Conservation (phyloP, 2,329 filamentous ascomycete genomes). For the Beauveria scarabaeidicola region DNA sequence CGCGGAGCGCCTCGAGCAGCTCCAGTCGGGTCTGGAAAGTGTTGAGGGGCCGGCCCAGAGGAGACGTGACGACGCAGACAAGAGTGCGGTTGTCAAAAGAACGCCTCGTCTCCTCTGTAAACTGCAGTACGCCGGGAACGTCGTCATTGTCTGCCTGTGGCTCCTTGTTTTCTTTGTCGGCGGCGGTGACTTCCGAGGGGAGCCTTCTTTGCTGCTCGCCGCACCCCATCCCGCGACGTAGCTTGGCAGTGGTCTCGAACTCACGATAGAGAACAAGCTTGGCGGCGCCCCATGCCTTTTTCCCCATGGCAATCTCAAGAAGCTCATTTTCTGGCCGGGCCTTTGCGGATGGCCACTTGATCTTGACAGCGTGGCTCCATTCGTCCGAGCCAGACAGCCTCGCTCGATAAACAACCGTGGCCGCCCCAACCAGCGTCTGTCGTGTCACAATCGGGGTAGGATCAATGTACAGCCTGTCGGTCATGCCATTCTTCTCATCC, state of each 20-base stretch:
- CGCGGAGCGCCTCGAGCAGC: conserved; percentile 15
- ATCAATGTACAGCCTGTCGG: neutral
- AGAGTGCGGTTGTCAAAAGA: conserved; percentile 15
- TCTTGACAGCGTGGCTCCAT: conserved; percentile 2
- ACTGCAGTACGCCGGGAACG: neutral
- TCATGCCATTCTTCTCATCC: neutral
- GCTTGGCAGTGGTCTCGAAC: neutral
- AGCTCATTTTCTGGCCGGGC: neutral
- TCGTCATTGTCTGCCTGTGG: too few relatives aligned
- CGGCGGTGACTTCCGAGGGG: neutral
- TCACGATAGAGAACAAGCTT: neutral
- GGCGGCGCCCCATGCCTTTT: neutral
- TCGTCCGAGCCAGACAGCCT: neutral
- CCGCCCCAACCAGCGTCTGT: neutral
- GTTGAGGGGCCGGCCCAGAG: conserved; percentile 15
- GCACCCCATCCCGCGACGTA: neutral
- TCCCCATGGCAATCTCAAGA: neutral
- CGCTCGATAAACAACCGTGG: neutral
- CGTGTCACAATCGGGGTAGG: neutral
- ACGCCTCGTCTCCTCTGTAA: conserved; percentile 12
- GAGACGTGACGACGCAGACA: conserved; percentile 16
- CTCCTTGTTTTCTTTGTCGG: neutral
- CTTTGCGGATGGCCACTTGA: neutral
- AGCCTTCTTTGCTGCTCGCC: neutral
- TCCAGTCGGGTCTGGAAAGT: conserved; percentile 14